These are phyloP conservation scores for Hura crepitans DNA, from an alignment of 441 rosid genomes.

Conservation along the genomic window DNA sequence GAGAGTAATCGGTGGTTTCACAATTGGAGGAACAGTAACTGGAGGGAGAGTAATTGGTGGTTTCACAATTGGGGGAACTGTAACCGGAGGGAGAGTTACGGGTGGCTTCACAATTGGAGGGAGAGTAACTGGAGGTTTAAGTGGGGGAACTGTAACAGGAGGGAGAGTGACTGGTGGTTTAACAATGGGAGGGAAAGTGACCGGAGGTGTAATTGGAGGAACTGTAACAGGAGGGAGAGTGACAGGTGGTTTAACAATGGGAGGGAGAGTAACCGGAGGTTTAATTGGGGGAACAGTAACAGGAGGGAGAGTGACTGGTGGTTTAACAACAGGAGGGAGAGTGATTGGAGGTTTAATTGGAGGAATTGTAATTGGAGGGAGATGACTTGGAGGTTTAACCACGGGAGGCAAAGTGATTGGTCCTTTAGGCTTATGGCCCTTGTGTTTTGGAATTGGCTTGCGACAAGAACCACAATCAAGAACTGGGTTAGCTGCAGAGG, in stretches of 20 bases:
- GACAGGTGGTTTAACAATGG: slow-evolving; percentile 22
- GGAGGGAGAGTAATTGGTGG: slow-evolving; percentile 9
- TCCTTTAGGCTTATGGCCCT: slow-evolving; percentile 19
- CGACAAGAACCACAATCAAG: slow-evolving; percentile 43
- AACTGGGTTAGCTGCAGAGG: slow-evolving; percentile 43
- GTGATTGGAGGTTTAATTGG: slow-evolving; percentile 8
- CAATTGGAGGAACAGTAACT: slow-evolving; percentile 5
- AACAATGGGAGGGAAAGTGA: slow-evolving; percentile 22
- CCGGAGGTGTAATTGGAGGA: slow-evolving; percentile 28
- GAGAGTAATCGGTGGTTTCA: slow-evolving; percentile 26
- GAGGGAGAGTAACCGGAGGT: slow-evolving; percentile 3
- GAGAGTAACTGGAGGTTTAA: slow-evolving; percentile 12
- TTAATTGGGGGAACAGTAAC: slow-evolving; percentile 19
- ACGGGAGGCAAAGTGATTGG: slow-evolving; percentile 20
- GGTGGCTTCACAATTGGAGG: neutral
- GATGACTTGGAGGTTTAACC: slow-evolving; percentile 21
- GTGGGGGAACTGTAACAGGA: neutral
- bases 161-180: slow-evolving; percentile 6
- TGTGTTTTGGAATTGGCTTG: slow-evolving; percentile 28
- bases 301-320: slow-evolving; percentile 29
- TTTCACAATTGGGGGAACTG: neutral
- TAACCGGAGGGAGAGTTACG: neutral
- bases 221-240: no score
- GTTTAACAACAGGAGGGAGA: slow-evolving; percentile 29
- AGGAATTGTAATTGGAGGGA: slow-evolving; percentile 10